Percentiles rank a stretch among this genome's conserved stretches.
Conservation (phyloP, 805 yeast genomes). For the Brettanomyces anomalus region DNA sequence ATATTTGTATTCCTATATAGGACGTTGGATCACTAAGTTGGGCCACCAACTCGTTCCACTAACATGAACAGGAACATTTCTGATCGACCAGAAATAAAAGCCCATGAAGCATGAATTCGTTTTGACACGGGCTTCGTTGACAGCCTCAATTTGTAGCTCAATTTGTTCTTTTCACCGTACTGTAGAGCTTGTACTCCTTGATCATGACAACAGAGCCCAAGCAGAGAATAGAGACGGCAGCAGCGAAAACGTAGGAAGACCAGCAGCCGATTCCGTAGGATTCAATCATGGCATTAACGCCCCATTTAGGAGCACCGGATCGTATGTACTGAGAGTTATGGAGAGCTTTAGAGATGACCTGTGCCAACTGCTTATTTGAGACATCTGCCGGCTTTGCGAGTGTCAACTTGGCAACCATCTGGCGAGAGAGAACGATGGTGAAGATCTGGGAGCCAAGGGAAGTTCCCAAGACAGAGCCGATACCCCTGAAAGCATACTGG, state of each 20-base stretch:
- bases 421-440: conserved; percentile 31
- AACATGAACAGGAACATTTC: too few relatives aligned
- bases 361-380: conserved; percentile 27
- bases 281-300: conserved; percentile 35
- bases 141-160: too few relatives aligned
- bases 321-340: conserved; percentile 48
- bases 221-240: conserved; percentile 31
- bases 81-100: too few relatives aligned
- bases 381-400: conserved; percentile 27
- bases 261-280: conserved; percentile 47
- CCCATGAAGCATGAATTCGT: too few relatives aligned
- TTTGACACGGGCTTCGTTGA: too few relatives aligned
- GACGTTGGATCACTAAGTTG: too few relatives aligned
- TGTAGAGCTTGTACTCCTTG: conserved; percentile 50
- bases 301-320: conserved; percentile 42
- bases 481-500: conserved; percentile 56
- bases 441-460: conserved; percentile 58
- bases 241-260: conserved; percentile 40
- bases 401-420: conserved; percentile 24
- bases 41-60: too few relatives aligned
- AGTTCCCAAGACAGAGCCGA: conserved; percentile 60
- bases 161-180: conserved; percentile 35
- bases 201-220: conserved; percentile 36
- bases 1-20: too few relatives aligned
- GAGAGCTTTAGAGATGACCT: conserved; percentile 43